Conservation (phyloP, 2,329 filamentous ascomycete genomes). For the Fusarium sp. region DNA sequence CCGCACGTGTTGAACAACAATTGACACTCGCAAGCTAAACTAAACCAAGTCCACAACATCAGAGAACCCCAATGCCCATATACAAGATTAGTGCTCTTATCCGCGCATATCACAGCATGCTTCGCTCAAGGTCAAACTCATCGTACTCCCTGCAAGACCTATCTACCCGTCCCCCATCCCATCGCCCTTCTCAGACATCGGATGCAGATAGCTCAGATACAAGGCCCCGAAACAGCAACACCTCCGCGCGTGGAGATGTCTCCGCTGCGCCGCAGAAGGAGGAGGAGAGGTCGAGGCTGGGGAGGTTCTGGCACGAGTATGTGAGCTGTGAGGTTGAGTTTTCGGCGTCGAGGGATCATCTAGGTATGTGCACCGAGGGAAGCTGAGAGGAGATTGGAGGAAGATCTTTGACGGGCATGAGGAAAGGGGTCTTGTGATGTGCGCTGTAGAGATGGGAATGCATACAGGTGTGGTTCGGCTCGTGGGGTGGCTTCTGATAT, state of each 20-base stretch:
- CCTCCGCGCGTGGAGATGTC: slow-evolving; percentile 26
- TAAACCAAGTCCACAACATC: background rate
- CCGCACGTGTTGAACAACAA: slow-evolving; percentile 11
- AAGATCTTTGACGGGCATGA: background rate
- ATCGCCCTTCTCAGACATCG: background rate
- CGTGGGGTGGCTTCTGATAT: background rate
- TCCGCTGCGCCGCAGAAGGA: slow-evolving; percentile 37
- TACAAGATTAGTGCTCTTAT: background rate
- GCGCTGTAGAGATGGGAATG: background rate
- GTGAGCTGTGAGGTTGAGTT: slow-evolving; percentile 42
- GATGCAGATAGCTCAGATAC: background rate
- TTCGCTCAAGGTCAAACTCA: slow-evolving; percentile 26
- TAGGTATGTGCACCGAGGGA: slow-evolving; percentile 33
- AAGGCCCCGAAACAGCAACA: slow-evolving; percentile 13
- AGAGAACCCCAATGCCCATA: background rate
- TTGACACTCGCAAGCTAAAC: slow-evolving; percentile 3
- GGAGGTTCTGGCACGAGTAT: slow-evolving; percentile 31
- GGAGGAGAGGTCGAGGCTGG: slow-evolving; percentile 5
- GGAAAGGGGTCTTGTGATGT: slow-evolving; percentile 6
- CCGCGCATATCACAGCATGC: slow-evolving; percentile 14
- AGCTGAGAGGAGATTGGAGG: slow-evolving; percentile 18
- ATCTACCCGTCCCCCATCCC: background rate
- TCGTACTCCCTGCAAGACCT: slow-evolving; percentile 38
- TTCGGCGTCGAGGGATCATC: slow-evolving; percentile 37
- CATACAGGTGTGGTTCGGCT: background rate